Evolutionary conservation across 2,329 filamentous ascomycete species (phyloP).

Genomic region (Epichloe amarillans): DNA sequence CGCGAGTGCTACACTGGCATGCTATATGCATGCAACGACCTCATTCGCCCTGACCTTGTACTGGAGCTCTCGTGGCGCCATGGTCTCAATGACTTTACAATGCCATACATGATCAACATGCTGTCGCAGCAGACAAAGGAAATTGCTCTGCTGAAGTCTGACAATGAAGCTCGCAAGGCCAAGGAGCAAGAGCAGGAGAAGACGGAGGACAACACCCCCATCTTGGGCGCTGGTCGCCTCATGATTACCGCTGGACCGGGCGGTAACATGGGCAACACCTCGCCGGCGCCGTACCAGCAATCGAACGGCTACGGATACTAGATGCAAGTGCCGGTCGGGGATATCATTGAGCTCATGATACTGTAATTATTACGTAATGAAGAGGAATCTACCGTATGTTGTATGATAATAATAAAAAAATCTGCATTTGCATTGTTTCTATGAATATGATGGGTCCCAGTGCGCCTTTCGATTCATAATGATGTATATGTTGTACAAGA

Average conservation of each 20-base stretch:
- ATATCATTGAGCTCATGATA: slow-evolving; percentile 13
- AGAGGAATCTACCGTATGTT: slow-evolving; percentile 1
- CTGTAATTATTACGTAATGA: neutral
- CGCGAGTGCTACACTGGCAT: slow-evolving; percentile 99
- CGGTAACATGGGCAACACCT: slow-evolving; percentile 30
- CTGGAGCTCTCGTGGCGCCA: slow-evolving; percentile 96
- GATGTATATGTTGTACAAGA: neutral
- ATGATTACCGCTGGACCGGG: slow-evolving; percentile 93
- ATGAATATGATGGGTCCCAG: neutral
- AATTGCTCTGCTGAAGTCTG: slow-evolving; percentile 73
- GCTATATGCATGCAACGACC: slow-evolving; percentile 96
- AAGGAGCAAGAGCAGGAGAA: slow-evolving; percentile 61
- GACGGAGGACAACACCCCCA: slow-evolving; percentile 86
- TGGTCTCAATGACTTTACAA: slow-evolving; percentile 89
- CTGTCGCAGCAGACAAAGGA: slow-evolving; percentile 81
- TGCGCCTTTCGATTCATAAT: neutral
- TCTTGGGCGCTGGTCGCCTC: slow-evolving; percentile 73
- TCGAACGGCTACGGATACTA: slow-evolving; percentile 70
- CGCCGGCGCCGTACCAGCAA: slow-evolving; percentile 58
- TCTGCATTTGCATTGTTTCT: neutral
- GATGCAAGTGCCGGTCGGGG: slow-evolving; percentile 18
- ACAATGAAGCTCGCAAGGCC: slow-evolving; percentile 87
- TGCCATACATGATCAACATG: slow-evolving; percentile 99
- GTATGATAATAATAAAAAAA: slow-evolving; percentile 10
- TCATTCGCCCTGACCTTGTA: slow-evolving; percentile 83